phyloP scores from a whole-genome alignment of 2,329 filamentous ascomycete genomes.

The Zasmidium cellare region DNA sequence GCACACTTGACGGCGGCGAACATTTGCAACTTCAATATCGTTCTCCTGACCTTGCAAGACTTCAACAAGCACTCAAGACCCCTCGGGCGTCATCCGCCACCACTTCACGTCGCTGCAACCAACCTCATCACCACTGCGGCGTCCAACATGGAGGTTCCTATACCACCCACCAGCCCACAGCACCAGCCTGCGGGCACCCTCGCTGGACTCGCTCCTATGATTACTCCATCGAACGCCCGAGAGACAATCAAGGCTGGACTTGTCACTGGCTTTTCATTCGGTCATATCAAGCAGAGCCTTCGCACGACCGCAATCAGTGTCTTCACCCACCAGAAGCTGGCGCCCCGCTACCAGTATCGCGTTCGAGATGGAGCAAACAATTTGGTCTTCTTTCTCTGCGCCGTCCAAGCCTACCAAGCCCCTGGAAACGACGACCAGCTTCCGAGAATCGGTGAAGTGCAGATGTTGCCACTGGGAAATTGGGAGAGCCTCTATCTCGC shows the following conservation, averaged over 20 bases:
- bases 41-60: neutral
- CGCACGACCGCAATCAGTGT: constrained; percentile 2
- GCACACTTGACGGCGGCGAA: neutral
- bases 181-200: neutral
- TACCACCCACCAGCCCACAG: neutral
- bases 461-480: constrained; percentile 8
- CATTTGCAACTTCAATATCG: neutral
- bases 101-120: neutral
- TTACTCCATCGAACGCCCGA: neutral
- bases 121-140: neutral
- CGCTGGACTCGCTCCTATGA: neutral
- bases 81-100: neutral
- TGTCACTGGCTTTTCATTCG: neutral
- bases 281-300: neutral
- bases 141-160: neutral
- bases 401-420: neutral
- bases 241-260: neutral
- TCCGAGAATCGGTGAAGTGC: neutral
- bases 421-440: neutral
- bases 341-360: neutral
- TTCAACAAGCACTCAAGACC: neutral
- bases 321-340: constrained; percentile 7
- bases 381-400: constrained; percentile 4
- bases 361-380: neutral
- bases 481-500: constrained; percentile 26